These are phyloP conservation scores for Globisporangium spiculum DNA, from an alignment of 352 stramenopile genomes.

Conservation along the genomic window DNA sequence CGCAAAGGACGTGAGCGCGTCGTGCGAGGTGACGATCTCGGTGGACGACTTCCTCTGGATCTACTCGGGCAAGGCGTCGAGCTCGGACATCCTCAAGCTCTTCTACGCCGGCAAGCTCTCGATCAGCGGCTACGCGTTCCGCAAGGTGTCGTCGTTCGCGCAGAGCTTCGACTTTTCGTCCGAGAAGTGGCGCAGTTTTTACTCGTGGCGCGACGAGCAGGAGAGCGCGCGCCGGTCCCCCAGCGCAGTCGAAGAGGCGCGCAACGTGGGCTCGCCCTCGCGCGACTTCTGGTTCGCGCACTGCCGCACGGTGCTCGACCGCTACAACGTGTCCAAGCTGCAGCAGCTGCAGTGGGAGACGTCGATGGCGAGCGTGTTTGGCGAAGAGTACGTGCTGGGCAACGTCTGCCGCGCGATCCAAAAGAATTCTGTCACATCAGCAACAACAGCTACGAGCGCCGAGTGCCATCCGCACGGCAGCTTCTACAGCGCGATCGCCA, in stretches of 20 bases:
- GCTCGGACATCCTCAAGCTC: slow-evolving; percentile 69
- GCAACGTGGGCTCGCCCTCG: slow-evolving; percentile 53
- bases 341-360: slow-evolving; percentile 75
- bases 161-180: slow-evolving; percentile 87
- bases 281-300: slow-evolving; percentile 77
- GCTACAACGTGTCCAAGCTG: slow-evolving; percentile 62
- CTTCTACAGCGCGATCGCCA: slow-evolving; percentile 21
- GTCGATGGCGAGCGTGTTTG: slow-evolving; percentile 65
- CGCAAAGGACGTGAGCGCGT: slow-evolving; percentile 37
- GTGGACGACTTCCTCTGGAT: slow-evolving; percentile 87
- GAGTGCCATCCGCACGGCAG: slow-evolving; percentile 15
- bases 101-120: slow-evolving; percentile 77
- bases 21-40: slow-evolving; percentile 80
- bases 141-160: slow-evolving; percentile 75
- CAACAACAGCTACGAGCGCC: neutral
- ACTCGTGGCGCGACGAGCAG: slow-evolving; percentile 51
- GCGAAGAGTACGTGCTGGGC: slow-evolving; percentile 56
- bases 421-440: neutral
- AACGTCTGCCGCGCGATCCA: slow-evolving; percentile 32
- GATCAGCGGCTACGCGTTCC: slow-evolving; percentile 81
- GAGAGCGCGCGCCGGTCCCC: slow-evolving; percentile 30
- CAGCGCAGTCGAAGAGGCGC: slow-evolving; percentile 32
- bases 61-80: slow-evolving; percentile 84
- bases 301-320: slow-evolving; percentile 52
- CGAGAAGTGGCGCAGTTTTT: slow-evolving; percentile 77